A percentile compares a stretch with the other conserved stretches of the same genome.
phyloP scores from a whole-genome alignment of 2,329 filamentous ascomycete genomes.

The Immersiporthe knoxdaviesiana region DNA sequence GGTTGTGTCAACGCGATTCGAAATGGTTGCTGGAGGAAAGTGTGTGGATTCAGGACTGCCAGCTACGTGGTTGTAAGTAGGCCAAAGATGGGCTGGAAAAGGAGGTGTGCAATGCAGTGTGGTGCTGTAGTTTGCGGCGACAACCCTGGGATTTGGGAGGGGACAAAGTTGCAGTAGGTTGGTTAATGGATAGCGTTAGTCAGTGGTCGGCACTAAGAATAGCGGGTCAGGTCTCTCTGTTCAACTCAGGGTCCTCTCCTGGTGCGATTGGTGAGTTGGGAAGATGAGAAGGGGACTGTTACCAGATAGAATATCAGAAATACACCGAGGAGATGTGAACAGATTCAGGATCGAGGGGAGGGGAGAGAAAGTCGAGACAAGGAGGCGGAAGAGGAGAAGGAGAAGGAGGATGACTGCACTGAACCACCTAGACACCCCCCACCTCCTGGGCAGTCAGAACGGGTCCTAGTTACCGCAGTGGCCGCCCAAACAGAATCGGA shows the following conservation, averaged over 20 bases:
- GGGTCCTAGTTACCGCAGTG: not conserved
- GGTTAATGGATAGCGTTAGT: conserved; percentile 24
- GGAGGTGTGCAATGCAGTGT: conserved; percentile 28
- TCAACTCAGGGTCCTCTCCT: conserved; percentile 16
- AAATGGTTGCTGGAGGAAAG: conserved; percentile 16
- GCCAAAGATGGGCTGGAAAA: conserved; percentile 23
- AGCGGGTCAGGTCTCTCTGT: conserved; percentile 6
- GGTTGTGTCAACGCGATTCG: conserved; percentile 8
- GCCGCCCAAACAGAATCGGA: conserved; percentile 11
- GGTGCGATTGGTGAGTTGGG: not conserved
- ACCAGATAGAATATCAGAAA: not conserved
- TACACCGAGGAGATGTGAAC: not conserved
- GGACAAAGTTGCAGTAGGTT: conserved; percentile 26
- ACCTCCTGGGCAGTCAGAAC: not conserved
- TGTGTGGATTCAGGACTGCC: conserved; percentile 26
- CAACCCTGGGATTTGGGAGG: conserved; percentile 14
- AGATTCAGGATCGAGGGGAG: conserved; percentile 3
- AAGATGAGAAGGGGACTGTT: conserved; percentile 3
- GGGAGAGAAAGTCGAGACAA: not conserved
- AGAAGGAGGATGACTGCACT: conserved; percentile 12
- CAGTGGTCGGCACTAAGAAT: conserved; percentile 27
- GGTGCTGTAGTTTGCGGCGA: conserved; percentile 24
- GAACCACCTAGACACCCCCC: not conserved
- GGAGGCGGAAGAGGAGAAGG: not conserved
- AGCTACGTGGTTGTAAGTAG: conserved; percentile 22